Base-by-base conservation (phyloP, 2,329 filamentous ascomycete genomes). In the Myriosclerotinia duriaeana region DNA sequence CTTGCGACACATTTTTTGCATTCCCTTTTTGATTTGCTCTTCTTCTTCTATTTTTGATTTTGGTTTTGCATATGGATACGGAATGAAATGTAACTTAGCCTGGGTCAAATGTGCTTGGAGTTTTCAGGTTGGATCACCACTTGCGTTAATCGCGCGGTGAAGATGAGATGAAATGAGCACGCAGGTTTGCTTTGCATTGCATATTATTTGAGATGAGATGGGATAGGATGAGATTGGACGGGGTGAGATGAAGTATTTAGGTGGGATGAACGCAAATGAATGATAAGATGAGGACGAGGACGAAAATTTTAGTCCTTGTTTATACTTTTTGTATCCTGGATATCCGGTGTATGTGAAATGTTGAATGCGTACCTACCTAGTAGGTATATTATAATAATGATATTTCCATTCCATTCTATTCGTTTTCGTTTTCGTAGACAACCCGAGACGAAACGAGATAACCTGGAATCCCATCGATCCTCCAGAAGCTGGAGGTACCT, bases 111-210 rank as follows among this genome's bases (percentile, higher is more conserved):
- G 58, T 61, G 58, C 44, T 61, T 38, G 58, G 58, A 61, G 58
- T 61, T 61, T 61, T 61, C 44, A 61, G 58, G 58, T 61, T 61
- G 58, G 58, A 61, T 61, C 58, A 61, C 58, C 44, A 61, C 46
- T 46, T 61, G 44, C 58, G 58, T 61, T 61, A 61, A 61, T 61
- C 58, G 44, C 58, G 58, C 44, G 44, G 58, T 61, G 58, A 61
- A 61, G 58, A 61, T 61, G 58, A 61, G 58, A 61, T 61, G 58
- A 61, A 61, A 61, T 61, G 58, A 50, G 58, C 58, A 61, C 58
- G 44, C 58, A 61, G 58, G 44, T 50, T 61, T 61, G 58, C 58
- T 50, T 61, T 61, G 58, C 58, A 61, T 48, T 61, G 44, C 44
- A 60, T 60, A 60, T 50, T 20, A 40, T 22, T 22, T 60, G 34